Conservation (phyloP, 2,329 filamentous ascomycete species). For the Fusarium sp. region DNA sequence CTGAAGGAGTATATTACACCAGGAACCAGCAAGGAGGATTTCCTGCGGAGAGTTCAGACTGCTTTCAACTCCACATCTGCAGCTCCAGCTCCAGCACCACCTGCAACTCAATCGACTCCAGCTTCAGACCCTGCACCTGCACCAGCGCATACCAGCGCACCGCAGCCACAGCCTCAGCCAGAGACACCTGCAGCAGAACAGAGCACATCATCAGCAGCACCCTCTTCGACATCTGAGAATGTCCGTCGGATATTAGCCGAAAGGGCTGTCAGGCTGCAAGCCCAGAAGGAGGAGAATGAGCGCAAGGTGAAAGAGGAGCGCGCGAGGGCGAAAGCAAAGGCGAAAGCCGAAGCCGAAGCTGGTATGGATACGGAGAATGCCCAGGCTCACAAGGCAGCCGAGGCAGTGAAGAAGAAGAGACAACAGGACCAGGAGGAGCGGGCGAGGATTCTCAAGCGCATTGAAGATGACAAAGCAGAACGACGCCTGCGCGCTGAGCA, state of each 20-base stretch:
- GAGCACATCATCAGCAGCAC: conserved; percentile 29
- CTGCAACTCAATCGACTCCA: not conserved
- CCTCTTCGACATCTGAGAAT: conserved; percentile 47
- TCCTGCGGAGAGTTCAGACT: conserved; percentile 59
- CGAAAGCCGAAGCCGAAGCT: conserved; percentile 54
- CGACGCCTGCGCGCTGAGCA: conserved; percentile 68
- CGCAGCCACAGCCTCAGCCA: not conserved
- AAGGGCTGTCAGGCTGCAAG: conserved; percentile 58
- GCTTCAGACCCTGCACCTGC: too few species aligned
- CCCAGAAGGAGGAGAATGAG: conserved; percentile 57
- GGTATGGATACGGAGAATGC: conserved; percentile 46
- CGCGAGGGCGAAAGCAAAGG: conserved; percentile 60
- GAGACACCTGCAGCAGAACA: conserved; percentile 32
- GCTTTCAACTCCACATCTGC: conserved; percentile 47
- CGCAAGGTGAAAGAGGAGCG: conserved; percentile 63
- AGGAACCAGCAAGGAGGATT: conserved; percentile 73
- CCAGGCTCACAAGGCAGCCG: conserved; percentile 59
- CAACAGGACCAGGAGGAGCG: conserved; percentile 75
- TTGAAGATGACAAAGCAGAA: conserved; percentile 80
- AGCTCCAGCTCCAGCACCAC: conserved; percentile 2
- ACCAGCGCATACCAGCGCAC: not conserved
- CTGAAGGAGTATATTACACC: conserved; percentile 80
- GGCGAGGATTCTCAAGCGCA: conserved; percentile 76
- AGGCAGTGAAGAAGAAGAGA: conserved; percentile 71
- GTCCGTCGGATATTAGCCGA: conserved; percentile 60